A percentile compares a stretch with the other conserved stretches of the same genome.
Conservation (phyloP, 495 filamentous ascomycete species). For the Talaromyces liani region DNA sequence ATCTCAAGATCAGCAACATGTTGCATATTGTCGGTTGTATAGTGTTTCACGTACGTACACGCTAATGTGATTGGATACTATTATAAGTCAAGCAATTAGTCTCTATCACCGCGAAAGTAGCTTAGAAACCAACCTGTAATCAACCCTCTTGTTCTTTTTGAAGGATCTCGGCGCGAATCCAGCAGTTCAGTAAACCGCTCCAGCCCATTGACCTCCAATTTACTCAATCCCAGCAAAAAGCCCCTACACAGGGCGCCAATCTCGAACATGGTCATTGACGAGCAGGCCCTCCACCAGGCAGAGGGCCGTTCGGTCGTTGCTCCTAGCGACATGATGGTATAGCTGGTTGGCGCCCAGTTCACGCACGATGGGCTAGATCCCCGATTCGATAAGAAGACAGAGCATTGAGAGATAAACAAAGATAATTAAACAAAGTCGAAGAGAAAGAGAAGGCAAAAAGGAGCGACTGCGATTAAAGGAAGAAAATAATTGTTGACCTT, state of each 20-base stretch:
- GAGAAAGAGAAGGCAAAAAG: not conserved
- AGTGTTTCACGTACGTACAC: conserved; percentile 64
- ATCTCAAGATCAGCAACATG: conserved; percentile 3
- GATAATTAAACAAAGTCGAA: conserved; percentile 2
- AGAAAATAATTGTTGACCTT: not conserved
- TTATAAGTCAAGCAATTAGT: conserved; percentile 5
- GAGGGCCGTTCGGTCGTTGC: conserved; percentile 36
- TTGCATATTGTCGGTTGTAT: conserved; percentile 5
- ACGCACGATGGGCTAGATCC: not conserved
- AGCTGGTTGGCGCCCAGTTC: conserved; percentile 11
- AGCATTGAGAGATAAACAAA: not conserved
- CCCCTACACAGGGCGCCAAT: conserved; percentile 39
- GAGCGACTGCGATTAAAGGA: not conserved
- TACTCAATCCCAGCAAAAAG: conserved; percentile 35
- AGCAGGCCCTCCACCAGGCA: conserved; percentile 33
- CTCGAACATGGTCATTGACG: conserved; percentile 36
- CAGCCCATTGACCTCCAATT: conserved; percentile 59
- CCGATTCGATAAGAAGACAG: not conserved
- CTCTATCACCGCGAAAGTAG: not conserved
- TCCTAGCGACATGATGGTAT: conserved; percentile 25
- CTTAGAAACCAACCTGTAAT: conserved; percentile 61
- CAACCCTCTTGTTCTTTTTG: conserved; percentile 64
- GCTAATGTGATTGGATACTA: conserved; percentile 92
- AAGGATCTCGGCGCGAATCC: conserved; percentile 62
- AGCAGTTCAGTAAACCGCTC: conserved; percentile 68